Conservation (phyloP, 2,329 filamentous ascomycete genomes). For the Pseudocercospora pini-densiflorae region DNA sequence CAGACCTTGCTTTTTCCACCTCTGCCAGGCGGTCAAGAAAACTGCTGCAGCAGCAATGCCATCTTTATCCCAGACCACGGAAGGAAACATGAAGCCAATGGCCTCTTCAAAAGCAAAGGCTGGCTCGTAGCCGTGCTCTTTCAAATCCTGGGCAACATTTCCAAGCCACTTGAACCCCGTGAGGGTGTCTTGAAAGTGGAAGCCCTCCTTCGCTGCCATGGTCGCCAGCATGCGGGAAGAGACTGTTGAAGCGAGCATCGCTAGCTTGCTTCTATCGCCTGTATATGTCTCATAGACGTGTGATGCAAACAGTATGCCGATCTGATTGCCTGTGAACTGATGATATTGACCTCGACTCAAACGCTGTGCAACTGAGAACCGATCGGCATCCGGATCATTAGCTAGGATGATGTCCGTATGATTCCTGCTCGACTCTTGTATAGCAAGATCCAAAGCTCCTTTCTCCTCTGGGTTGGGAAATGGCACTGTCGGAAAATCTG, state of each 20-base stretch:
- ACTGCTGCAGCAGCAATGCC: slow-evolving; percentile 64
- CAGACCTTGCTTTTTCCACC: slow-evolving; percentile 58
- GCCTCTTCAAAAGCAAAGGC: slow-evolving; percentile 68
- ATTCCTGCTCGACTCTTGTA: slow-evolving; percentile 57
- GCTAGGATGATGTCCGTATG: slow-evolving; percentile 60
- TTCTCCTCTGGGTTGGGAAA: slow-evolving; percentile 70
- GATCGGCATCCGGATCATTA: slow-evolving; percentile 69
- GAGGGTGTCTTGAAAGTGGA: slow-evolving; percentile 64
- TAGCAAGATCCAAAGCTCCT: slow-evolving; percentile 64
- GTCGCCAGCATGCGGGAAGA: slow-evolving; percentile 66
- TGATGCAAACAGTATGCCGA: slow-evolving; percentile 64
- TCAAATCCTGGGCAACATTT: slow-evolving; percentile 61
- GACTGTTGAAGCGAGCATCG: slow-evolving; percentile 66
- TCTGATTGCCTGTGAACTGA: slow-evolving; percentile 68
- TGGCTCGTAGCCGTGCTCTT: slow-evolving; percentile 54
- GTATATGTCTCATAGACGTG: slow-evolving; percentile 58
- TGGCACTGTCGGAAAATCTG: slow-evolving; percentile 66
- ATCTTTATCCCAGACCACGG: slow-evolving; percentile 68
- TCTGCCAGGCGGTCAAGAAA: slow-evolving; percentile 60
- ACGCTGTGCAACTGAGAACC: slow-evolving; percentile 65
- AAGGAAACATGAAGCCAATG: slow-evolving; percentile 68
- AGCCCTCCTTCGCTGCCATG: slow-evolving; percentile 60
- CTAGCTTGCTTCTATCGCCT: slow-evolving; percentile 47
- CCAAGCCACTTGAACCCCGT: slow-evolving; percentile 73
- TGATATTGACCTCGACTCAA: slow-evolving; percentile 60